These are phyloP conservation scores for Hydnomerulius pinastri DNA, from an alignment of 768 basidiomycete species.

Conservation along the genomic window DNA sequence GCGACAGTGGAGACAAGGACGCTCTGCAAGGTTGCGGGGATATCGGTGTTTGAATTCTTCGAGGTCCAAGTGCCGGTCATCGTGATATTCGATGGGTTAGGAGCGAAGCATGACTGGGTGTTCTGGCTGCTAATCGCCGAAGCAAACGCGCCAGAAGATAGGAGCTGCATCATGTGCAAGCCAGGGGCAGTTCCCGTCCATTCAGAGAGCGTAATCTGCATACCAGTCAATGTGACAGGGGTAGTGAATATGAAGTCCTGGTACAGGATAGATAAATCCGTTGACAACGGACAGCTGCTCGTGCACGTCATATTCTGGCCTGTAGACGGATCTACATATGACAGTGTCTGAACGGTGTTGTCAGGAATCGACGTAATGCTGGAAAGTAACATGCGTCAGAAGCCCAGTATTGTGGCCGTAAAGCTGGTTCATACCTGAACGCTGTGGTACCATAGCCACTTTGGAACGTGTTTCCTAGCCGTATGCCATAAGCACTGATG, in stretches of 20 bases:
- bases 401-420: conserved; percentile 3
- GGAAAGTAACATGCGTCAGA: conserved; percentile 14
- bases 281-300: conserved; percentile 75
- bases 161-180: conserved; percentile 86
- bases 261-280: conserved; percentile 74
- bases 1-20: conserved; percentile 69
- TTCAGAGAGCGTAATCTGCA: conserved; percentile 77
- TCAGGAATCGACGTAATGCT: conserved; percentile 90
- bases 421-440: conserved; percentile 65
- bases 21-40: conserved; percentile 77
- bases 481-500: conserved; percentile 75
- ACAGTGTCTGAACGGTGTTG: conserved; percentile 75
- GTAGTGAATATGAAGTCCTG: conserved; percentile 90
- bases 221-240: conserved; percentile 75
- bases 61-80: conserved; percentile 71
- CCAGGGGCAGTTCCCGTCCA: conserved; percentile 80
- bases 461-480: conserved; percentile 91
- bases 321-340: conserved; percentile 75
- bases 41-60: conserved; percentile 64
- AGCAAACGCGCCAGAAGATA: conserved; percentile 90
- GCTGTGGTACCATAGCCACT: conserved; percentile 78
- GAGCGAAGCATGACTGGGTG: conserved; percentile 72
- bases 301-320: conserved; percentile 79
- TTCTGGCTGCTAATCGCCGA: conserved; percentile 68
- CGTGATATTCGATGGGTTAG: conserved; percentile 67